phyloP scores from a whole-genome alignment of 164 flowering plant genomes.

The Piper longum region DNA sequence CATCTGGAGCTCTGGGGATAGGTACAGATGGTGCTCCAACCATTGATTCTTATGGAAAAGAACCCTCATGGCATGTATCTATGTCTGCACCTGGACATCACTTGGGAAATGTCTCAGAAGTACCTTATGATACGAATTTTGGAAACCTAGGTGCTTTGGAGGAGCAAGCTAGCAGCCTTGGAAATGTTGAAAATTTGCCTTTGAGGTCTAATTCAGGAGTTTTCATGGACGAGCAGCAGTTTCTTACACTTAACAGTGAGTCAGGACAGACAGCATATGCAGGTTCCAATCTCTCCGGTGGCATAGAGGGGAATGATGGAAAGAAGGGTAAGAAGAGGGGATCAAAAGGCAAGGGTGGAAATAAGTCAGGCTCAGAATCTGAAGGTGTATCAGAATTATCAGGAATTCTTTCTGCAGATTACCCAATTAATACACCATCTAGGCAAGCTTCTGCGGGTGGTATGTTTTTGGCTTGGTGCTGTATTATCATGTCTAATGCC shows the following conservation, averaged over 20 bases:
- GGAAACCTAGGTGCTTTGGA: conserved; percentile 15
- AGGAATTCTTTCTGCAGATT: conserved; percentile 22
- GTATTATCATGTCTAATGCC: neutral
- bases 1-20: conserved; percentile 19
- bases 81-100: conserved; percentile 26
- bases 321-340: conserved; percentile 28
- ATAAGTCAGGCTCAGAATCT: conserved; percentile 17
- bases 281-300: conserved; percentile 16
- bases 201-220: conserved; percentile 25
- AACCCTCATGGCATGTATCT: conserved; percentile 30
- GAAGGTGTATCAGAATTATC: conserved; percentile 22
- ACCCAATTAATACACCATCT: conserved; percentile 19
- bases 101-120: conserved; percentile 19
- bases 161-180: conserved; percentile 19
- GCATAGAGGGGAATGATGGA: conserved; percentile 18
- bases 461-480: conserved; percentile 3
- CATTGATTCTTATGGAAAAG: conserved; percentile 13
- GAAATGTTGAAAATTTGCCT: conserved; percentile 18
- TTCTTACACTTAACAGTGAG: conserved; percentile 17
- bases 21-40: conserved; percentile 20
- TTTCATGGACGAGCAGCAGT: conserved; percentile 18
- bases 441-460: conserved; percentile 24
- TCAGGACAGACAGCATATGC: conserved; percentile 10
- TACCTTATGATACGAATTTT: conserved; percentile 28
- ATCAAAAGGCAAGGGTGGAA: conserved; percentile 18